phyloP scores from a whole-genome alignment of 2,329 filamentous ascomycete genomes.

The Nannizziopsis barbatae region DNA sequence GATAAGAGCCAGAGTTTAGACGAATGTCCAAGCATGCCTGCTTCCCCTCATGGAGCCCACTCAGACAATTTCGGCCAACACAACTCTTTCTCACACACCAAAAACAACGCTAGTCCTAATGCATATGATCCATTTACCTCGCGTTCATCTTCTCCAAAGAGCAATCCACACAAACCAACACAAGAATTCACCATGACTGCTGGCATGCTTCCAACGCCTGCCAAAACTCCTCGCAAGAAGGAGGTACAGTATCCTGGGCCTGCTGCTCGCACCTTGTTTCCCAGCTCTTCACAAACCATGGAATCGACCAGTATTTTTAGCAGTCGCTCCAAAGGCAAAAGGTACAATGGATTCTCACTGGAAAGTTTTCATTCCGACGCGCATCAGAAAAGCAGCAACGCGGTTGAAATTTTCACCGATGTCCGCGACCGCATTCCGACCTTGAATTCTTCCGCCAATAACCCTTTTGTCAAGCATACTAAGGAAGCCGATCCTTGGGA shows the following conservation, averaged over 20 bases:
- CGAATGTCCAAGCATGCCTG: constrained; percentile 22
- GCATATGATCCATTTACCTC: constrained; percentile 16
- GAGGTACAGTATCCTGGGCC: constrained; percentile 34
- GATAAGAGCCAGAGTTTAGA: constrained; percentile 16
- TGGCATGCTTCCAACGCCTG: constrained; percentile 49
- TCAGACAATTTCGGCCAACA: constrained; percentile 2
- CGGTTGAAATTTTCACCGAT: constrained; percentile 52
- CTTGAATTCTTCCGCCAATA: constrained; percentile 41
- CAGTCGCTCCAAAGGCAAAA: constrained; percentile 37
- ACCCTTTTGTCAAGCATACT: constrained; percentile 43
- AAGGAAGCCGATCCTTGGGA: constrained; percentile 20
- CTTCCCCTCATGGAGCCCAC: constrained; percentile 19
- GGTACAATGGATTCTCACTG: constrained; percentile 36
- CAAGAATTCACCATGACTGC: constrained; percentile 24
- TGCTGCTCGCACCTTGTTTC: constrained; percentile 46
- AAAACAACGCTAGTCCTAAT: constrained; percentile 11
- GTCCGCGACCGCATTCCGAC: constrained; percentile 50
- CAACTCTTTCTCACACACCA: constrained; percentile 10
- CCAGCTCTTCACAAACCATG: constrained; percentile 34
- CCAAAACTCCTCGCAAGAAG: constrained; percentile 51
- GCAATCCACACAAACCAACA: constrained; percentile 18
- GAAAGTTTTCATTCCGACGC: constrained; percentile 33
- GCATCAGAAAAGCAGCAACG: constrained; percentile 23
- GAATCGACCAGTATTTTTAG: constrained; percentile 37
- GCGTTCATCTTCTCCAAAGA: constrained; percentile 17